Evolutionary conservation across 2,329 filamentous ascomycete species (phyloP).

Genomic region (Fonsecaea multimorphosa): DNA sequence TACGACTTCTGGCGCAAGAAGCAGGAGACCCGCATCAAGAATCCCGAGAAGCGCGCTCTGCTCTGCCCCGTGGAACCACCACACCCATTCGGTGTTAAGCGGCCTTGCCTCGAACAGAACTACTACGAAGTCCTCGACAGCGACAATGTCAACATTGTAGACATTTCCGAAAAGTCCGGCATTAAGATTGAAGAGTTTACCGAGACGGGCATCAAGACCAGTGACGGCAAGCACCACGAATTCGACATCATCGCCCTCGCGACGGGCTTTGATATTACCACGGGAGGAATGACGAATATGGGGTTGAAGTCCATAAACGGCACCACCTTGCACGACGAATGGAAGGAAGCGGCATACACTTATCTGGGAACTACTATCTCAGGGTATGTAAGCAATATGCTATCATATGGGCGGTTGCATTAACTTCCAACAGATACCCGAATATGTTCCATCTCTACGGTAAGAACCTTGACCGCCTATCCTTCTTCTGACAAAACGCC

Average conservation of each 20-base stretch:
- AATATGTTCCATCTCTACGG: slow-evolving; percentile 62
- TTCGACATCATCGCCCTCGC: slow-evolving; percentile 52
- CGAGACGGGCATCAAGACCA: slow-evolving; percentile 49
- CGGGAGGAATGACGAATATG: slow-evolving; percentile 48
- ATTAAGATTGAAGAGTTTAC: slow-evolving; percentile 52
- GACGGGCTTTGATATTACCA: slow-evolving; percentile 54
- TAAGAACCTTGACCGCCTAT: not conserved
- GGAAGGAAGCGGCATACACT: slow-evolving; percentile 45
- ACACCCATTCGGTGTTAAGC: slow-evolving; percentile 63
- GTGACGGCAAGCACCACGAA: slow-evolving; percentile 48
- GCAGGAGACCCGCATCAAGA: slow-evolving; percentile 57
- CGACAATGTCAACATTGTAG: slow-evolving; percentile 55
- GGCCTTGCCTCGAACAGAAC: slow-evolving; percentile 55
- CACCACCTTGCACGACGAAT: slow-evolving; percentile 45
- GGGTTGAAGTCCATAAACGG: slow-evolving; percentile 53
- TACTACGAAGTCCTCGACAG: slow-evolving; percentile 59
- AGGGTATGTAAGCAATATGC: no score
- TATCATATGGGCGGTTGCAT: no score
- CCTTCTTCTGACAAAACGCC: no score
- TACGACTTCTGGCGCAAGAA: slow-evolving; percentile 65
- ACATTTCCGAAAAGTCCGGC: slow-evolving; percentile 49
- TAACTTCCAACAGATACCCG: no score
- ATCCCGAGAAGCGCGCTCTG: slow-evolving; percentile 58
- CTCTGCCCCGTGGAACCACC: slow-evolving; percentile 60
- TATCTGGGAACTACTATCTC: slow-evolving; percentile 52